Percentiles rank a stretch among this genome's conserved stretches.
Conservation (phyloP, 2,329 filamentous ascomycete genomes). For the Pestalotiopsis sp. region DNA sequence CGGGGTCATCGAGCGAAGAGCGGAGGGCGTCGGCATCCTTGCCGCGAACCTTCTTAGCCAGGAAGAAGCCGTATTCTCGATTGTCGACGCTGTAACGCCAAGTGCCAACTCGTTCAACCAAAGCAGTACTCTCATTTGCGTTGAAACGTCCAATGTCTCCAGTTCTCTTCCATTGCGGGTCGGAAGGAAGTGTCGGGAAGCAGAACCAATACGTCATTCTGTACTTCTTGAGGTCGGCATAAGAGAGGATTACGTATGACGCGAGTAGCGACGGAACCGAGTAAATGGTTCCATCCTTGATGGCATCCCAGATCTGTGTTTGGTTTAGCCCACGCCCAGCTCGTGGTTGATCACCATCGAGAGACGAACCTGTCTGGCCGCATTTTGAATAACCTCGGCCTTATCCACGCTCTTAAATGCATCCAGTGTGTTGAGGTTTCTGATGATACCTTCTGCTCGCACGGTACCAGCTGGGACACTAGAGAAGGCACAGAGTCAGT, state of each 20-base stretch:
- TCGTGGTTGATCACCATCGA: background rate
- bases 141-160: slow-evolving; percentile 59
- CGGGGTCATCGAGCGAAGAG: slow-evolving; percentile 53
- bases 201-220: slow-evolving; percentile 98
- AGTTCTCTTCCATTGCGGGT: slow-evolving; percentile 76
- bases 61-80: slow-evolving; percentile 90
- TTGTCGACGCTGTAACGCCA: slow-evolving; percentile 84
- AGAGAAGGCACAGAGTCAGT: background rate
- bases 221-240: slow-evolving; percentile 96
- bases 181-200: slow-evolving; percentile 90
- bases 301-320: slow-evolving; percentile 92
- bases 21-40: slow-evolving; percentile 30
- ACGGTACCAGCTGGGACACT: slow-evolving; percentile 40
- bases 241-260: slow-evolving; percentile 87
- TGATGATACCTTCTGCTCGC: slow-evolving; percentile 90
- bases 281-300: slow-evolving; percentile 94
- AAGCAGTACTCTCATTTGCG: slow-evolving; percentile 70
- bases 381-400: slow-evolving; percentile 72
- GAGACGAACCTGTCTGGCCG: slow-evolving; percentile 71
- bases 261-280: slow-evolving; percentile 89
- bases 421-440: slow-evolving; percentile 94
- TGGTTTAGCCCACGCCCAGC: background rate
- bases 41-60: slow-evolving; percentile 75
- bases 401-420: slow-evolving; percentile 89
- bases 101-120: slow-evolving; percentile 83